Base-by-base conservation (phyloP, 2,329 filamentous ascomycete genomes). In the Microsporum canis region DNA sequence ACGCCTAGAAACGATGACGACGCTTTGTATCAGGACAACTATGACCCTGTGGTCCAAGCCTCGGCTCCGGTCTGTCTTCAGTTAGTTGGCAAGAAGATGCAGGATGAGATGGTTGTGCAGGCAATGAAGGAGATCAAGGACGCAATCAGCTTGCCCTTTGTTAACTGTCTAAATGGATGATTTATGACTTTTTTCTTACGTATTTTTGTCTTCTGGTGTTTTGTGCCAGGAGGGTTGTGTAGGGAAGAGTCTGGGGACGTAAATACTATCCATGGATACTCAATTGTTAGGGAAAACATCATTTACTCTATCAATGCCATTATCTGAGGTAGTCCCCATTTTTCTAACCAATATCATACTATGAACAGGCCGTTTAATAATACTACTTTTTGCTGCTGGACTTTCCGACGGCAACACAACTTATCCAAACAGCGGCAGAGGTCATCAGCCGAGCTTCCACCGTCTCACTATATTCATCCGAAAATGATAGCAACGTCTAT, bases 61-160 rank as follows among this genome's bases (percentile, higher is more conserved):
- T 73, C 72, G 0, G 71, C 80, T 58, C 81, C 81, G 0, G 75
- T 84, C 5, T 78, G 78, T 1, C 63, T 84, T 36, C 81, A 84
- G 68, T 72, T 84, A 27, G 73, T 83, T 10, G 79, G 78, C 4
- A 73, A 75, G 29, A 78, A 76, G 59, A 71, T 82, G 14, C 76
- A 84, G 53, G 82, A 84, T 62, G 82, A 84, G 67, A 82, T 77
- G 67, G 72, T 83, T 17, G 34, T 57, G 31, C 55, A 43, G 55
- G 55, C 55, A 41, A 41, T 39, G 34, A 39, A 43, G 34, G 55
- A 57, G n/a, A 57, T 57, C 17, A 43, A 41, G 55, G 55, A 57
- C 1, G 36, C 55, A 12, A 41, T 57, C 14, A n/a, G 55, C 23
- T 6, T 57, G 34, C 55, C 55, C 6, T 57, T 57, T 41, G 55